These are phyloP conservation scores for Luvunga scandens DNA, from an alignment of 345 rosid genomes.

Conservation along the genomic window DNA sequence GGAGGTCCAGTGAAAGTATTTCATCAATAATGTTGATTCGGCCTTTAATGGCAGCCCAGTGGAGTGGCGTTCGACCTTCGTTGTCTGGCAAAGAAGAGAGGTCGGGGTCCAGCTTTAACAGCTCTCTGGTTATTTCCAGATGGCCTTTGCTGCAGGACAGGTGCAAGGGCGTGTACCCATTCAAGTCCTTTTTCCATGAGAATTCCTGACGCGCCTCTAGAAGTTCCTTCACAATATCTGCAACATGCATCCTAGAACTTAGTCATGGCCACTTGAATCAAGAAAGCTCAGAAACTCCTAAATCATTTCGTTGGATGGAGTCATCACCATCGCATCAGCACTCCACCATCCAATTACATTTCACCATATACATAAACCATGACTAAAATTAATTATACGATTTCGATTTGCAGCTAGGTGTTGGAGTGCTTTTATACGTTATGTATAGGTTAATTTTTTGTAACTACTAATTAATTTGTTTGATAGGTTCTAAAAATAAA, in stretches of 20 bases:
- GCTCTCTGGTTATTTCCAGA: conserved; percentile 39
- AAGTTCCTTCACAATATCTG: conserved; percentile 42
- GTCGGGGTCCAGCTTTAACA: conserved; percentile 35
- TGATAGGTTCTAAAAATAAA: too few relatives aligned
- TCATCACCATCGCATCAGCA: too few relatives aligned
- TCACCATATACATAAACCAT: neutral
- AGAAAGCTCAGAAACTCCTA: too few relatives aligned
- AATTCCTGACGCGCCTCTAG: conserved; percentile 34
- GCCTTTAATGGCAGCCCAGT: conserved; percentile 51
- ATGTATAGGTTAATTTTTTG: too few relatives aligned
- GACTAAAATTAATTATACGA: neutral
- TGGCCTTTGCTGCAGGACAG: conserved; percentile 48
- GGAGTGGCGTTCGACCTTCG: conserved; percentile 51
- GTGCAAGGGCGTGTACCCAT: conserved; percentile 45
- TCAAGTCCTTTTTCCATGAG: conserved; percentile 27
- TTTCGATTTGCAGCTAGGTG: neutral
- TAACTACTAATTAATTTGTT: too few relatives aligned
- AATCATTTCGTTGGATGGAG: too few relatives aligned
- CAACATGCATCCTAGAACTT: neutral
- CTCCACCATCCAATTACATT: neutral
- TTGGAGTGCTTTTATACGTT: neutral
- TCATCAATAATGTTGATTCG: conserved; percentile 41
- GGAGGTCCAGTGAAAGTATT: conserved; percentile 31
- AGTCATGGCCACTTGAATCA: too few relatives aligned
- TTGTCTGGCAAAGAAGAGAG: conserved; percentile 32